Evolutionary conservation across 306 rosid genomes (phyloP).

Genomic region (Adenanthera pavonina): DNA sequence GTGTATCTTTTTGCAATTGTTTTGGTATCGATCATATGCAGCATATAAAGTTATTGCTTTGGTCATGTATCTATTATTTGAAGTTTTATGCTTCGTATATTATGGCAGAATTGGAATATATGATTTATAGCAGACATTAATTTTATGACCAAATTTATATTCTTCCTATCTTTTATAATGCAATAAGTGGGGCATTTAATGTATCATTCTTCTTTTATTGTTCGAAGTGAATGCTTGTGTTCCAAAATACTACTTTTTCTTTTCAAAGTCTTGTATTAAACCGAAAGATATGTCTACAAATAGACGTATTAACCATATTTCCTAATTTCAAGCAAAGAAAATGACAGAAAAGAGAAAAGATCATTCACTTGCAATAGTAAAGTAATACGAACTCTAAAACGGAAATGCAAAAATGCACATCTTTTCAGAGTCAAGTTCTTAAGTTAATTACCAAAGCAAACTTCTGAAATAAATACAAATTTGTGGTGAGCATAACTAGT

Average conservation of each 20-base stretch:
- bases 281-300: not conserved
- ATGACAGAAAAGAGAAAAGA: not conserved
- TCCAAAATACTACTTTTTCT: not conserved
- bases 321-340: not conserved
- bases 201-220: not conserved
- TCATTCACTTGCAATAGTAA: not conserved
- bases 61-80: slow-evolving; percentile 14
- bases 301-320: not conserved
- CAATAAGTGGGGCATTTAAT: not conserved
- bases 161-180: not conserved
- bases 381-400: not conserved
- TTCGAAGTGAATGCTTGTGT: not conserved
- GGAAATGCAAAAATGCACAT: not conserved
- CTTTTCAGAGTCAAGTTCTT: not conserved
- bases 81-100: not conserved
- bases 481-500: too few species aligned
- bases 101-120: not conserved
- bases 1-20: not conserved
- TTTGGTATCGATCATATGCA: not conserved
- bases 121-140: not conserved
- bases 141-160: not conserved
- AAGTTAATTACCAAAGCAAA: not conserved
- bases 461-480: too few species aligned
- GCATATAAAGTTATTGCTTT: not conserved
- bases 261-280: not conserved